Conservation (phyloP, 2,329 filamentous ascomycete genomes). For the Fusarium sp. region DNA sequence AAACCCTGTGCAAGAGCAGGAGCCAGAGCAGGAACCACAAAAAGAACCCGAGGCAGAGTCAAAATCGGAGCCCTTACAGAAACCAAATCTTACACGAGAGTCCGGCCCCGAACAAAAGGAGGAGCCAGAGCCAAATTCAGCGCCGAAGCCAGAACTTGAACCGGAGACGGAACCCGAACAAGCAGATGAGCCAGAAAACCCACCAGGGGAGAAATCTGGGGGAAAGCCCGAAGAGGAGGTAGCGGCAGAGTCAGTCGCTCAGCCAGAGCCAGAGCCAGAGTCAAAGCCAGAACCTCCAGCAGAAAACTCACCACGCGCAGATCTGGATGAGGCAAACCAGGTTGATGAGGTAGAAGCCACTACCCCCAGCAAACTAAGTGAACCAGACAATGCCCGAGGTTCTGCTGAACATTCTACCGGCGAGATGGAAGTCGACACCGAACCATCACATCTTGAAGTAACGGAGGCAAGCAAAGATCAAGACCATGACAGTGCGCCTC, state of each 20-base stretch:
- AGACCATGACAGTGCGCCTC: background rate
- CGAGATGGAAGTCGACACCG: slow-evolving; percentile 16
- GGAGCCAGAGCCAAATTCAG: background rate
- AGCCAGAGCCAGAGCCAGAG: background rate
- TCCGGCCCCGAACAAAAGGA: background rate
- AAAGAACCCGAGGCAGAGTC: background rate
- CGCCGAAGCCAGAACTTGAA: background rate
- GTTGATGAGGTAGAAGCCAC: background rate
- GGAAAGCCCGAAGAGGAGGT: background rate
- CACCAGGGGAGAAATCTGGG: background rate
- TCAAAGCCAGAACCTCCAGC: background rate
- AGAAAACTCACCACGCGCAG: background rate
- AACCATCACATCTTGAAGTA: background rate
- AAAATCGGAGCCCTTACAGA: background rate
- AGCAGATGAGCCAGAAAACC: background rate
- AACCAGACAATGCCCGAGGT: background rate
- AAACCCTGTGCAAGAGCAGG: background rate
- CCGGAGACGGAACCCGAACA: background rate
- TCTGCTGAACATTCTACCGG: background rate
- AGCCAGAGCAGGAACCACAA: background rate
- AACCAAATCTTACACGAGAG: background rate
- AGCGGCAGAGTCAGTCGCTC: background rate
- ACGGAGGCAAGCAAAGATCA: background rate
- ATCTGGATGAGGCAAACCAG: background rate
- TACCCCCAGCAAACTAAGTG: background rate